Percentiles rank a stretch among this genome's conserved stretches.
These are phyloP conservation scores for Clonostachys chloroleuca DNA, from an alignment of 2,329 filamentous ascomycete species.

Conservation along the genomic window DNA sequence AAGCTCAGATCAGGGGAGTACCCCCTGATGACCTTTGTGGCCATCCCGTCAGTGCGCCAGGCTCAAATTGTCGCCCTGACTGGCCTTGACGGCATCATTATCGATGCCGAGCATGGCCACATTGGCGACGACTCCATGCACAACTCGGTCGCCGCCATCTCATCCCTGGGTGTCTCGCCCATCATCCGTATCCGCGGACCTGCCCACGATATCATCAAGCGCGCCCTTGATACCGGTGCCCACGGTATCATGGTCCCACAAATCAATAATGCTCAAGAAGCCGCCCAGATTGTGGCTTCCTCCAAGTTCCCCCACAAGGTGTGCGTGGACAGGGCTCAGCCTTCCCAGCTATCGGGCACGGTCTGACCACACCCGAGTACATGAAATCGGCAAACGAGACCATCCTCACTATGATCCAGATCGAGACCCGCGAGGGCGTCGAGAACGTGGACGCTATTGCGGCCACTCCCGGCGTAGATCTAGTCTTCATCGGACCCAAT, in stretches of 20 bases:
- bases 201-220: slow-evolving; percentile 28
- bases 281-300: slow-evolving; percentile 26
- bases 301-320: slow-evolving; percentile 37
- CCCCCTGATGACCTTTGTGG: slow-evolving; percentile 44
- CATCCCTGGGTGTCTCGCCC: slow-evolving; percentile 30
- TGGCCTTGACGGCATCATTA: slow-evolving; percentile 37
- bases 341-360: slow-evolving; percentile 31
- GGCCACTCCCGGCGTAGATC: slow-evolving; percentile 33
- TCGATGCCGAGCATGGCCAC: slow-evolving; percentile 39
- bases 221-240: slow-evolving; percentile 36
- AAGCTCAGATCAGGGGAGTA: slow-evolving; percentile 28
- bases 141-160: slow-evolving; percentile 36
- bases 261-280: slow-evolving; percentile 35
- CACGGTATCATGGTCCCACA: slow-evolving; percentile 34
- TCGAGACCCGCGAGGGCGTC: slow-evolving; percentile 35
- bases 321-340: slow-evolving; percentile 36
- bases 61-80: slow-evolving; percentile 44
- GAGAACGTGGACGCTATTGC: slow-evolving; percentile 33
- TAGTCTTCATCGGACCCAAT: slow-evolving; percentile 39
- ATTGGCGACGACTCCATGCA: slow-evolving; percentile 36
- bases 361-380: slow-evolving; percentile 30
- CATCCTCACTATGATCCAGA: slow-evolving; percentile 37
- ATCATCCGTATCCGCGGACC: slow-evolving; percentile 29
- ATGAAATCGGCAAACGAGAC: slow-evolving; percentile 36
- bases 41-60: slow-evolving; percentile 36